Base-by-base conservation (phyloP, 2,329 filamentous ascomycete species). In the Fusarium chuoi region DNA sequence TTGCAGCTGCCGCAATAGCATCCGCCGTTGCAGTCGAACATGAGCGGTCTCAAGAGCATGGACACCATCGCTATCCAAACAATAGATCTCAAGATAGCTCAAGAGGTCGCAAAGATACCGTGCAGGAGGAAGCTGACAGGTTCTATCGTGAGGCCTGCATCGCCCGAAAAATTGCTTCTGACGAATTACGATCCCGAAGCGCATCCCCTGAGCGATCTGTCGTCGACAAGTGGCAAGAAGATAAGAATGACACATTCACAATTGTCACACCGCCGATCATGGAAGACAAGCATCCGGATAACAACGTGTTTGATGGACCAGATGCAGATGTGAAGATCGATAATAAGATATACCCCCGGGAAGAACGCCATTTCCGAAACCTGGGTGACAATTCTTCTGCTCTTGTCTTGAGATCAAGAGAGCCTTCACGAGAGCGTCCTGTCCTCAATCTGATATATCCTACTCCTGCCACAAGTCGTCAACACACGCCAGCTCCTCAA, bases 251-350 rank as follows among this genome's bases (percentile, higher is more conserved):
- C 39, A 62, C 82, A n/a, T 77, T 85, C 51, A 83, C 84, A 55
- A 88, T 91, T 64, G 85, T 88, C 59, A 88, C 88, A 5, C 89
- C 89, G 17, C 89, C 89, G 26, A 85, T 85, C 65, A 86, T 87
- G 83, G 83, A 86, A 38, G 81, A 84, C 10, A 79, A 77, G 63
- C 81, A 83, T 15, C 73, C 70, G 8, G 84, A 84, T 45, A 87
- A 87, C 80, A 86, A 84, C 62, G 85, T 81, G 14, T 92, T 88
- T 64, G 88, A 87, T 70, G 87, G 81, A 13, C 90, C 90, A 5
- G 85, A 92, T 76, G 90, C 90, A n/a, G 90, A 92, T 78, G 89
- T 92, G 60, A 84, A 83, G 58, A 87, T 91, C 66, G 90, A 92
- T 77, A 87, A 90, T 74, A 81, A 88, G 68, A 85, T 91, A 69